Base-by-base conservation (phyloP, 495 filamentous ascomycete species). In the Penicillium argentinense region DNA sequence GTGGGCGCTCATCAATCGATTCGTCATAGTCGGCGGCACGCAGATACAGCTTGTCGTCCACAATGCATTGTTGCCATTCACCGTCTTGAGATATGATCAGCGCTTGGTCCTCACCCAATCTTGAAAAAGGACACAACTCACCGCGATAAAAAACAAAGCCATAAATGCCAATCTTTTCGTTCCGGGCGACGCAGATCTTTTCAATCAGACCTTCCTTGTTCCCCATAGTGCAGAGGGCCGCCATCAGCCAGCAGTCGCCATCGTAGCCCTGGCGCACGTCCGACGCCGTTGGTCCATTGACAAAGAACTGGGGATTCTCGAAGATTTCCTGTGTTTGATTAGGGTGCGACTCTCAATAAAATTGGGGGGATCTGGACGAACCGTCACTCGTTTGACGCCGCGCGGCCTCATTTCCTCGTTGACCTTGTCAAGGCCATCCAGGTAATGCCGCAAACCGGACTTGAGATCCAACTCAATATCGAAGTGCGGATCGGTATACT, bases 221-320 rank as follows among this genome's bases (percentile, higher is more conserved):
- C 28, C 82, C 85, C 48, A 96, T 76, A 1, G 89, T 92, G 49
- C 84, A 89, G 36, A 97, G 63, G 8, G 89, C 91, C 18, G 91
- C 86, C 74, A 96, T 79, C 42, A 96, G 77, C 91, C 91, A 96
- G 64, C 92, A 96, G 60, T 96, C 90, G 2, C 91, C 92, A 54
- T 86, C 85, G 34, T 80, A 74, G 2, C 85, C 85, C 60, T 92
- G 86, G 16, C 85, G 82, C 14, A 95, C 83, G 68, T 93, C 88
- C 47, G 84, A 89, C 12, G 92, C 88, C 12, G 82, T 85, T 5
- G 88, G 84, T 2, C 88, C 90, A 51, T 93, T 87, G 52, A 91
- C 79, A 56, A 79, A 95, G 63, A 97, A 96, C 58, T 84, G 76
- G 8, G 92, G 91, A 0, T 85, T 76, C 16, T 95, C 89, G 59